These are phyloP conservation scores for Mycena chlorophos DNA, from an alignment of 768 basidiomycete species.

Conservation along the genomic window DNA sequence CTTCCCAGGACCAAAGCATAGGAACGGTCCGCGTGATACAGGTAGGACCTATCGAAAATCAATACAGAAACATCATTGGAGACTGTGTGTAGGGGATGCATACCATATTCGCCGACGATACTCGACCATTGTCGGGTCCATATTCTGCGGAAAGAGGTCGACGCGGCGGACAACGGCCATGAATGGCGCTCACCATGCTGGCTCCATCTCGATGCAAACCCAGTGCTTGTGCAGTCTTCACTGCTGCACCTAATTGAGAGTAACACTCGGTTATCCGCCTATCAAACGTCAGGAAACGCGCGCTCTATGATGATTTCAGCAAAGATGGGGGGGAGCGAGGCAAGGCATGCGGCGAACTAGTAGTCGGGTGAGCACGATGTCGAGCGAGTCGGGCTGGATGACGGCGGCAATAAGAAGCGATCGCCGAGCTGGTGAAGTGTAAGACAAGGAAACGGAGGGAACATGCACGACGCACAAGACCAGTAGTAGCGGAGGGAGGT, in stretches of 20 bases:
- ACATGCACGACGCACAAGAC: constrained; percentile 70
- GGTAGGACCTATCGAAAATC: constrained; percentile 62
- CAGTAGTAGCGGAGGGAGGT: constrained; percentile 92
- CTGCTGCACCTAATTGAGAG: constrained; percentile 92
- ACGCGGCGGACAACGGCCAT: background rate
- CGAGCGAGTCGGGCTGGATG: constrained; percentile 88
- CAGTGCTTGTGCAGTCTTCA: constrained; percentile 90
- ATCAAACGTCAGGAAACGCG: constrained; percentile 66
- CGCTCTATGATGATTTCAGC: constrained; percentile 38
- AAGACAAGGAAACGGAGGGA: constrained; percentile 13
- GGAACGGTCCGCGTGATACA: constrained; percentile 93
- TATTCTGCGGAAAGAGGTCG: constrained; percentile 45
- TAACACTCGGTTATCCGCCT: constrained; percentile 92
- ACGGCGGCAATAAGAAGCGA: constrained; percentile 90
- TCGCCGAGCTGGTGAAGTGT: constrained; percentile 61
- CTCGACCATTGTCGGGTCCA: constrained; percentile 77
- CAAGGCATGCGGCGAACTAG: constrained; percentile 60
- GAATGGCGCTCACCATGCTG: constrained; percentile 57
- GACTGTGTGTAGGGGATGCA: constrained; percentile 13
- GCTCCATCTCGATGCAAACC: constrained; percentile 89
- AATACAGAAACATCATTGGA: background rate
- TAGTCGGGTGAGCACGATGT: constrained; percentile 89
- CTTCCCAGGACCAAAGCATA: constrained; percentile 90
- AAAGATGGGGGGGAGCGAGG: constrained; percentile 44
- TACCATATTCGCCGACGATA: constrained; percentile 91